phyloP scores from a whole-genome alignment of 495 filamentous ascomycete species.

The Halenospora varia region DNA sequence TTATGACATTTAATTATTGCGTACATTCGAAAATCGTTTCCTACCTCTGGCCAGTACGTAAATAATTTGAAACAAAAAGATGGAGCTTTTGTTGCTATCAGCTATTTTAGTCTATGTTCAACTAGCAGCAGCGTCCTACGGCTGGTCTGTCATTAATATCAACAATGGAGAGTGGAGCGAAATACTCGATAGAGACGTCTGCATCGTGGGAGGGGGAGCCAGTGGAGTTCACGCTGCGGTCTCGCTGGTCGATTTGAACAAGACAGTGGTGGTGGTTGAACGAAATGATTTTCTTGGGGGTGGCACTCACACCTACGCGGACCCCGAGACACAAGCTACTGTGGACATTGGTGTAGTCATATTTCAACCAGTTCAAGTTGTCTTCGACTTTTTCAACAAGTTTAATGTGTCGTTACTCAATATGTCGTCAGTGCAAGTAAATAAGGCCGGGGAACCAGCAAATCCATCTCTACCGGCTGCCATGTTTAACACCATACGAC shows the following conservation, averaged over 20 bases:
- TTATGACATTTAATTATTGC: too few relatives aligned
- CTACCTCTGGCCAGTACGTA: too few relatives aligned
- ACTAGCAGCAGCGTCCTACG: not conserved
- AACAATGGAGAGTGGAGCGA: constrained; percentile 2
- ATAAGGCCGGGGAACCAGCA: not conserved
- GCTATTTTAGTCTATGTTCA: not conserved
- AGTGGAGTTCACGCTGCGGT: constrained; percentile 41
- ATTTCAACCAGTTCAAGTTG: constrained; percentile 14
- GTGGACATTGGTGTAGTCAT: constrained; percentile 8
- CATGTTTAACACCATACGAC: too few relatives aligned
- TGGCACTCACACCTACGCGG: constrained; percentile 37
- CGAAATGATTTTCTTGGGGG: constrained; percentile 37
- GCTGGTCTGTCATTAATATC: constrained; percentile 2
- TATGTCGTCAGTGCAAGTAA: not conserved
- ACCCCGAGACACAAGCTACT: constrained; percentile 9
- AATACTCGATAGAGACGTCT: constrained; percentile 31
- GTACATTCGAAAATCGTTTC: not conserved
- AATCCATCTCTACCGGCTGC: not conserved
- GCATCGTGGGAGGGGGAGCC: constrained; percentile 45
- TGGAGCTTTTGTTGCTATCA: not conserved
- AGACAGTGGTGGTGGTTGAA: constrained; percentile 42
- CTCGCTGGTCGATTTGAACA: constrained; percentile 30
- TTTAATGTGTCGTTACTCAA: constrained; percentile 27
- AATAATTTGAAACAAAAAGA: too few relatives aligned
- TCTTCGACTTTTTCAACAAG: constrained; percentile 36